Evolutionary conservation across 805 yeast genomes (phyloP).

Genomic region (Torulaspora franciscae): DNA sequence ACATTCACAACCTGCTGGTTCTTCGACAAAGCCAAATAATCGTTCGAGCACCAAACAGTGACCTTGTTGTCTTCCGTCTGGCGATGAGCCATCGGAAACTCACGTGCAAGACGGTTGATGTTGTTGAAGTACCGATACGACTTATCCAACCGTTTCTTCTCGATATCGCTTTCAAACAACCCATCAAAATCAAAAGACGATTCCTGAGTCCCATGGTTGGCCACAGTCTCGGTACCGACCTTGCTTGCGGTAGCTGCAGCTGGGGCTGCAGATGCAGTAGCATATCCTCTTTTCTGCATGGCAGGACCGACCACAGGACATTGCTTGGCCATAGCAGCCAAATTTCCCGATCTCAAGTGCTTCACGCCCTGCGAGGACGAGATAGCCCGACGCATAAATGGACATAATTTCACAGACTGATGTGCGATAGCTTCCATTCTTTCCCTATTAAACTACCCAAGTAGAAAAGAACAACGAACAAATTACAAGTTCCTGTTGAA

Average conservation of each 20-base stretch:
- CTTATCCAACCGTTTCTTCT: constrained; percentile 75
- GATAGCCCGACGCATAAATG: constrained; percentile 55
- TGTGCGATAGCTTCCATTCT: constrained; percentile 75
- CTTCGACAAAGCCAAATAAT: constrained; percentile 91
- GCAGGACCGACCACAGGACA: constrained; percentile 95
- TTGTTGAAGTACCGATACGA: constrained; percentile 96
- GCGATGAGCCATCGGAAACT: constrained; percentile 91
- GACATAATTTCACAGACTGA: constrained; percentile 75
- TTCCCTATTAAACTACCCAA: not conserved
- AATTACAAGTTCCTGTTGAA: not conserved
- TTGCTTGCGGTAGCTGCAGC: constrained; percentile 36
- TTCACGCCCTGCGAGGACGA: constrained; percentile 18
- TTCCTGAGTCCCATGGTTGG: constrained; percentile 44
- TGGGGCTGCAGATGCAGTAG: constrained; percentile 34
- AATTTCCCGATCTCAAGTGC: constrained; percentile 32
- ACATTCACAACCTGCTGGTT: constrained; percentile 65
- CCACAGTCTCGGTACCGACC: constrained; percentile 30
- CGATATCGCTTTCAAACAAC: constrained; percentile 59
- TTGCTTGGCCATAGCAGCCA: constrained; percentile 55
- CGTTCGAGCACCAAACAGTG: constrained; percentile 99
- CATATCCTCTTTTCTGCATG: constrained; percentile 35
- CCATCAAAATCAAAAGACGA: constrained; percentile 65
- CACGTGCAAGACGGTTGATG: constrained; percentile 90
- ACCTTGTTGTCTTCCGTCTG: constrained; percentile 72
- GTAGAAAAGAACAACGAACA: not conserved